Conservation (phyloP, 768 basidiomycete genomes). For the Boletus sp. region DNA sequence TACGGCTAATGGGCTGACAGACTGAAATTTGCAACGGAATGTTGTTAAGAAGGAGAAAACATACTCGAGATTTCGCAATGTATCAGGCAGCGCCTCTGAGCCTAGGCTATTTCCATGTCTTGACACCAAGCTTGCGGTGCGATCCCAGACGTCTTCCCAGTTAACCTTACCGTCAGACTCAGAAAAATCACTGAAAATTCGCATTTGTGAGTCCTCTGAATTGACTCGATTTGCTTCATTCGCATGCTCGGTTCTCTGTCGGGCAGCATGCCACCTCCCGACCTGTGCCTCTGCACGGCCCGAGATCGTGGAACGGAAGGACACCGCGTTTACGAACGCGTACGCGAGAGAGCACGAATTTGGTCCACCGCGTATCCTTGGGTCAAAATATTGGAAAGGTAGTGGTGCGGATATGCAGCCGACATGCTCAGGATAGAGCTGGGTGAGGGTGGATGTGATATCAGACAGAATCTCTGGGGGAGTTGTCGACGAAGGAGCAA, state of each 20-base stretch:
- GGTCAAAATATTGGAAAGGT: slow-evolving; percentile 19
- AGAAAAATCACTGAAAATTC: slow-evolving; percentile 1
- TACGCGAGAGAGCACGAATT: slow-evolving; percentile 62
- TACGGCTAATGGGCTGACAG: slow-evolving; percentile 17
- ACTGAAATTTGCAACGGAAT: background rate
- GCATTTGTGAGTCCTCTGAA: background rate
- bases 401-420: slow-evolving; percentile 65
- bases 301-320: slow-evolving; percentile 64
- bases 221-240: background rate
- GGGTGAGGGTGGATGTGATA: slow-evolving; percentile 40
- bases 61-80: slow-evolving; percentile 35
- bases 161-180: slow-evolving; percentile 25
- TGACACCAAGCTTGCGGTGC: slow-evolving; percentile 11
- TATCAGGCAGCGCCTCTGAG: slow-evolving; percentile 33
- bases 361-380: slow-evolving; percentile 14
- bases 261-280: slow-evolving; percentile 68
- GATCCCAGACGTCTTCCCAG: slow-evolving; percentile 56
- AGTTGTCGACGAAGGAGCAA: slow-evolving; percentile 26
- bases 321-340: slow-evolving; percentile 38
- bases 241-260: slow-evolving; percentile 20
- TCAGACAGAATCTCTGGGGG: slow-evolving; percentile 32
- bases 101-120: background rate
- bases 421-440: slow-evolving; percentile 41
- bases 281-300: slow-evolving; percentile 61
- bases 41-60: slow-evolving; percentile 1